Percentiles rank a stretch among this genome's conserved stretches.
phyloP scores from a whole-genome alignment of 169 alveolate species.

The Toxoplasma gondii region DNA sequence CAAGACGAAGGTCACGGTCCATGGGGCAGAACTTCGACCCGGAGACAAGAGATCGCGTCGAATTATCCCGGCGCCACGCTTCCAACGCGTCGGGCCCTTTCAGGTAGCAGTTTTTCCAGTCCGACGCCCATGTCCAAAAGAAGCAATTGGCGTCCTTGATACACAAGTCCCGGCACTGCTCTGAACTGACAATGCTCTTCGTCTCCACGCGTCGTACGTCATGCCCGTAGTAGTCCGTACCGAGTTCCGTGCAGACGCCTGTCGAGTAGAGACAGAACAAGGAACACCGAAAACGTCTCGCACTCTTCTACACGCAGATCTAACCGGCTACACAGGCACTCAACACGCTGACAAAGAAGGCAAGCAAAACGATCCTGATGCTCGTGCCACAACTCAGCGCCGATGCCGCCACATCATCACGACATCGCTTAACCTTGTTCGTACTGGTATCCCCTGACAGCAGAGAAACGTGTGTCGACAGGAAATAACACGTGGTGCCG shows the following conservation, averaged over 20 bases:
- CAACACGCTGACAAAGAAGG: too few relatives aligned
- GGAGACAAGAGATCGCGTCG: slow-evolving; percentile 15
- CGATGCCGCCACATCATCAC: too few relatives aligned
- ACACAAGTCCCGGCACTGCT: slow-evolving; percentile 28
- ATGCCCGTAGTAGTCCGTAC: slow-evolving; percentile 41
- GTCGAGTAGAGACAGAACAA: background rate
- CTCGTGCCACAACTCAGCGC: too few relatives aligned
- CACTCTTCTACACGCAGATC: too few relatives aligned
- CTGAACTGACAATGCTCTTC: background rate
- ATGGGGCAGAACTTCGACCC: slow-evolving; percentile 58
- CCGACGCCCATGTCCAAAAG: slow-evolving; percentile 51
- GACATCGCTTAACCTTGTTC: too few relatives aligned
- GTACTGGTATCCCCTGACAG: too few relatives aligned
- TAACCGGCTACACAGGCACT: too few relatives aligned
- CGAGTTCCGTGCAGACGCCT: background rate
- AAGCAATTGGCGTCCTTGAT: slow-evolving; percentile 1
- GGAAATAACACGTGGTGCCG: too few relatives aligned
- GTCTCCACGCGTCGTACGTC: slow-evolving; percentile 17
- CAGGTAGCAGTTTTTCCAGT: slow-evolving; percentile 40
- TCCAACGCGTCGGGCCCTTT: slow-evolving; percentile 23
- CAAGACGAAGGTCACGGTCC: background rate
- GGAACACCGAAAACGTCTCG: background rate
- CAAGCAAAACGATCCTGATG: too few relatives aligned
- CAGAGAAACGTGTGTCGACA: too few relatives aligned
- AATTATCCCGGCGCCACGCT: slow-evolving; percentile 23